Evolutionary conservation across 305 asterid genomes (phyloP).

Genomic region (Fraxinus platypoda): DNA sequence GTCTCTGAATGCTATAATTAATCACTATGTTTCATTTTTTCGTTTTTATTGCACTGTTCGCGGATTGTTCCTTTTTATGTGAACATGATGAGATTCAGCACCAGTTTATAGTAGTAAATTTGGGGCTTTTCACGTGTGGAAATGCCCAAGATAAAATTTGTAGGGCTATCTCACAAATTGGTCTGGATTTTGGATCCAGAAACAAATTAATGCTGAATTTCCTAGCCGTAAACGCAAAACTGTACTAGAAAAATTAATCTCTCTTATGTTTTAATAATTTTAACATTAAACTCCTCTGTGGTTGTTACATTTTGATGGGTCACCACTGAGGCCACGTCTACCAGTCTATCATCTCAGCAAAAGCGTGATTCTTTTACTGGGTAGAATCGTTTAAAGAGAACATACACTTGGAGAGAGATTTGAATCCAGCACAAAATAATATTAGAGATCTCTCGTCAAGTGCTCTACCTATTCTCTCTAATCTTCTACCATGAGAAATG

Average conservation of each 20-base stretch:
- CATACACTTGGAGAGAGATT: too few relatives aligned
- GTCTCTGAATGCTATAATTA: background rate
- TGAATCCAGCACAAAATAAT: too few relatives aligned
- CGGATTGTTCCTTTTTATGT: background rate
- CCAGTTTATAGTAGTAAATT: background rate
- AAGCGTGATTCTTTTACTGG: background rate
- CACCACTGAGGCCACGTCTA: background rate
- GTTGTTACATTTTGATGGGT: background rate
- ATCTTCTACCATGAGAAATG: too few relatives aligned
- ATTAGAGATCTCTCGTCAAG: too few relatives aligned
- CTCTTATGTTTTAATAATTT: background rate
- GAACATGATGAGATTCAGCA: background rate
- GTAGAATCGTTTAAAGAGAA: too few relatives aligned
- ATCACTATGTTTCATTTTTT: background rate
- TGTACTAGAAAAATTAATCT: too few relatives aligned
- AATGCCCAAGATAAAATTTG: background rate
- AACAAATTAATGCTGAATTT: too few relatives aligned
- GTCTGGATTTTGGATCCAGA: background rate
- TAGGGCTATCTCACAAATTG: background rate
- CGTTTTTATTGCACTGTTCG: background rate
- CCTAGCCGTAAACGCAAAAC: too few relatives aligned
- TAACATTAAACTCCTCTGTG: too few relatives aligned
- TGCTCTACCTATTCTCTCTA: too few relatives aligned
- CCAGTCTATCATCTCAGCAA: background rate
- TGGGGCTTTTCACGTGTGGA: background rate